Conservation (phyloP, 495 filamentous ascomycete genomes). For the Hyaloscypha hepaticicola region DNA sequence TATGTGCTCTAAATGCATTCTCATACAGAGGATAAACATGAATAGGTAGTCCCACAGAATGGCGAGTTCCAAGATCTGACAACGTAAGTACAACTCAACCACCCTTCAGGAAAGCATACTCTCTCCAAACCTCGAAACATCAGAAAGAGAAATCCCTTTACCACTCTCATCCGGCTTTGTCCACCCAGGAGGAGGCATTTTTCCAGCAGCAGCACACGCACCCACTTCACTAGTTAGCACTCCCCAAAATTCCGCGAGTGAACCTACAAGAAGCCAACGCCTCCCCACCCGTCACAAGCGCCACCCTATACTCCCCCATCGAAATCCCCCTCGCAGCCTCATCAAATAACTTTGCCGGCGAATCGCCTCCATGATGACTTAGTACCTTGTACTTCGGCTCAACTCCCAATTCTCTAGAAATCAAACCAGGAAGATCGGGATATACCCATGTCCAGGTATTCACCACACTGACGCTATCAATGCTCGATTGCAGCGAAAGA, state of each 20-base stretch:
- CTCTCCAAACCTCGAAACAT: slow-evolving; percentile 32
- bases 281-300: slow-evolving; percentile 55
- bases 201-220: slow-evolving; percentile 35
- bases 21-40: slow-evolving; percentile 58
- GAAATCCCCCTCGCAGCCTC: slow-evolving; percentile 52
- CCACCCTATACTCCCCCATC: slow-evolving; percentile 45
- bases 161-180: slow-evolving; percentile 37
- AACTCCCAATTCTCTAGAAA: slow-evolving; percentile 43
- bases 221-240: slow-evolving; percentile 32
- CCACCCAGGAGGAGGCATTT: slow-evolving; percentile 51
- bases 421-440: slow-evolving; percentile 45
- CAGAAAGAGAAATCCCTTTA: slow-evolving; percentile 38
- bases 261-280: slow-evolving; percentile 52
- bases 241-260: slow-evolving; percentile 28
- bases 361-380: slow-evolving; percentile 54
- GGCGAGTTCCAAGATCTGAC: slow-evolving; percentile 42
- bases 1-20: slow-evolving; percentile 49
- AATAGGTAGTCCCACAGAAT: slow-evolving; percentile 50
- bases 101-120: slow-evolving; percentile 34
- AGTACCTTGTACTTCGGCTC: slow-evolving; percentile 40
- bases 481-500: slow-evolving; percentile 39
- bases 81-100: background rate
- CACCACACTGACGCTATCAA: slow-evolving; percentile 56
- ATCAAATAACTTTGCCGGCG: slow-evolving; percentile 53
- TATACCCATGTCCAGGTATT: slow-evolving; percentile 60